phyloP scores from a whole-genome alignment of 352 stramenopile genomes.

The Pythium dissimile region DNA sequence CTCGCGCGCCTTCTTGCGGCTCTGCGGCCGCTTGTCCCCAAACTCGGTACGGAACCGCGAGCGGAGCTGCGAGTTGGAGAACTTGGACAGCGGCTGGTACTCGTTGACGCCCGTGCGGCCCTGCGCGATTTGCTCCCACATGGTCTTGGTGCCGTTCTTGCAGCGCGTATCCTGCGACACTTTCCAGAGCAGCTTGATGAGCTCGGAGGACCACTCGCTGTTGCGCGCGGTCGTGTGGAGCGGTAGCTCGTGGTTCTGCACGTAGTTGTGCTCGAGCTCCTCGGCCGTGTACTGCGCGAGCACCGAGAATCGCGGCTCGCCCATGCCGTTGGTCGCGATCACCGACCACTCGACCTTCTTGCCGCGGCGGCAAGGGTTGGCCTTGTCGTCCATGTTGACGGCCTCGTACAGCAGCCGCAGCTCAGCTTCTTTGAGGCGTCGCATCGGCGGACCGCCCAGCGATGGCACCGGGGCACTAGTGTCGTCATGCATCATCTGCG shows the following conservation, averaged over 20 bases:
- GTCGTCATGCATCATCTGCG: slow-evolving; percentile 18
- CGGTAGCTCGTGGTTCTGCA: slow-evolving; percentile 60
- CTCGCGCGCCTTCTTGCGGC: slow-evolving; percentile 20
- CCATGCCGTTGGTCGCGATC: slow-evolving; percentile 65
- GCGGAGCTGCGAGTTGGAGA: slow-evolving; percentile 69
- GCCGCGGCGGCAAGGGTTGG: slow-evolving; percentile 65
- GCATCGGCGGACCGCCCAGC: slow-evolving; percentile 29
- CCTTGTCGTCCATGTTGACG: slow-evolving; percentile 56
- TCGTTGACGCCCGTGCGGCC: slow-evolving; percentile 68
- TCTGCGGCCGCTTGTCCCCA: slow-evolving; percentile 73
- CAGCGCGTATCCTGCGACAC: slow-evolving; percentile 70
- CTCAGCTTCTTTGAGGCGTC: slow-evolving; percentile 41
- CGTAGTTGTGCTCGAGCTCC: slow-evolving; percentile 68
- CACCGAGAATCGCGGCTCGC: slow-evolving; percentile 51
- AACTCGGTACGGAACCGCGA: slow-evolving; percentile 78
- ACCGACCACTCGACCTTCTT: slow-evolving; percentile 79
- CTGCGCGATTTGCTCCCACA: slow-evolving; percentile 74
- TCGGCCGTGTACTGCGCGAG: slow-evolving; percentile 59
- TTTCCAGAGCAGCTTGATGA: slow-evolving; percentile 64
- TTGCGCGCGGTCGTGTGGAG: slow-evolving; percentile 37
- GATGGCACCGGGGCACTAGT: neutral
- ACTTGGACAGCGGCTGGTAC: slow-evolving; percentile 68
- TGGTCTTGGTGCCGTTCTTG: slow-evolving; percentile 69
- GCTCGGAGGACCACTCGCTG: slow-evolving; percentile 65
- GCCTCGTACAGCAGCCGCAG: slow-evolving; percentile 67